Conservation (phyloP, 164 flowering plant genomes). For the Liquidambar formosana region DNA sequence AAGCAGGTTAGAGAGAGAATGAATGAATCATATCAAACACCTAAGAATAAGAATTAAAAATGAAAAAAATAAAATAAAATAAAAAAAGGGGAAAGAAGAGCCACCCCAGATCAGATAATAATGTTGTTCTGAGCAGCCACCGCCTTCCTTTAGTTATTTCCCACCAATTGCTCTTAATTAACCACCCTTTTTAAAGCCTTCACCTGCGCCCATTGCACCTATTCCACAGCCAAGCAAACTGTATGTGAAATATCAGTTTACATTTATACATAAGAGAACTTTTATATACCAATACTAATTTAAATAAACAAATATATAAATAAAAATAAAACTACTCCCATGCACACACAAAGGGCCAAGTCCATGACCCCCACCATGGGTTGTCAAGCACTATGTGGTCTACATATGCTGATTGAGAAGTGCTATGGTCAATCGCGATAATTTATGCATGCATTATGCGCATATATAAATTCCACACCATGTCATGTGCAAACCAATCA, state of each 20-base stretch:
- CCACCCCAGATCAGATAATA: slow-evolving; percentile 41
- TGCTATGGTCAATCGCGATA: no score
- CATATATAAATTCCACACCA: no score
- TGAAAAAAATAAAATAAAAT: slow-evolving; percentile 15
- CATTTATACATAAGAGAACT: no score
- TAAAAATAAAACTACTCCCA: no score
- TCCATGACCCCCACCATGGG: no score
- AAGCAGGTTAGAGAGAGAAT: slow-evolving; percentile 22
- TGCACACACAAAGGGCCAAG: no score
- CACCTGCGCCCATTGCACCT: slow-evolving; percentile 41
- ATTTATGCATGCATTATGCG: no score
- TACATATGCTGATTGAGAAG: no score
- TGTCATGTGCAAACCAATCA: no score
- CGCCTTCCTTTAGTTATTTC: slow-evolving; percentile 15
- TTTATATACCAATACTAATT: no score
- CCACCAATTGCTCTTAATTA: slow-evolving; percentile 7
- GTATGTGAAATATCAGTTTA: slow-evolving; percentile 42
- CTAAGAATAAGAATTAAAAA: slow-evolving; percentile 13
- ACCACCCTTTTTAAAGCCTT: slow-evolving; percentile 28
- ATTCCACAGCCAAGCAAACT: slow-evolving; percentile 79
- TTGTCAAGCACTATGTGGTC: no score
- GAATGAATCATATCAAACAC: slow-evolving; percentile 39
- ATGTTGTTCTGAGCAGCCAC: slow-evolving; percentile 41
- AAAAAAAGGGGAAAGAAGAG: slow-evolving; percentile 16
- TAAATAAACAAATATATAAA: not conserved